Conservation (phyloP, 2,329 filamentous ascomycete genomes). For the Beauveria varroae region DNA sequence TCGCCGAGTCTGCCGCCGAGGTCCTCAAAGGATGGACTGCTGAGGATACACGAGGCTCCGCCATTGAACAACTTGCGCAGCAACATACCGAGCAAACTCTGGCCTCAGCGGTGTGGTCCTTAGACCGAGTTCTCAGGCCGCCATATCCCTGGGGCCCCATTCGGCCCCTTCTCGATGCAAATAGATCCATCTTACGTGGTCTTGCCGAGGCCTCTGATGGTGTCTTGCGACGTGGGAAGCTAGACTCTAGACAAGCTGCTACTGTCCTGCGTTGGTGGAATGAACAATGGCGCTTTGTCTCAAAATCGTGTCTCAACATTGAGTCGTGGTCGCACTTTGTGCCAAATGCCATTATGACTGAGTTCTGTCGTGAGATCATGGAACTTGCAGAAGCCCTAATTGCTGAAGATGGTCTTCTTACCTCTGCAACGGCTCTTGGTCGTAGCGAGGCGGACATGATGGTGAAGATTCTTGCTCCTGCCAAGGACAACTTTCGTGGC, state of each 20-base stretch:
- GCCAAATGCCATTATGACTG: constrained; percentile 72
- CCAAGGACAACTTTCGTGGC: constrained; percentile 47
- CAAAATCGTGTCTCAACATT: constrained; percentile 73
- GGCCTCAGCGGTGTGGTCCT: constrained; percentile 35
- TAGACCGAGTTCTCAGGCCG: constrained; percentile 27
- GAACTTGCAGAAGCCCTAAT: constrained; percentile 84
- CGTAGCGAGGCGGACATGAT: constrained; percentile 32
- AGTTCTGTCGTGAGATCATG: constrained; percentile 93
- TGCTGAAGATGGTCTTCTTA: constrained; percentile 75
- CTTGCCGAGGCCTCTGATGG: constrained; percentile 51
- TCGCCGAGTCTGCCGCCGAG: constrained; percentile 73
- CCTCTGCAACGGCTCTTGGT: constrained; percentile 46
- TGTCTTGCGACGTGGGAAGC: constrained; percentile 43
- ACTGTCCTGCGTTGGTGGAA: constrained; percentile 76
- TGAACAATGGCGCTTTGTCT: constrained; percentile 72
- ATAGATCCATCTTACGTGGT: constrained; percentile 47
- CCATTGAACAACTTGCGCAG: constrained; percentile 32
- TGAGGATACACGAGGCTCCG: constrained; percentile 43
- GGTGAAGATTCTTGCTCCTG: constrained; percentile 31
- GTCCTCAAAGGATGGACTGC: constrained; percentile 76
- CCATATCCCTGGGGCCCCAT: constrained; percentile 49
- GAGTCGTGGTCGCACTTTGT: constrained; percentile 74
- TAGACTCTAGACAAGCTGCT: constrained; percentile 54
- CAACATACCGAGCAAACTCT: constrained; percentile 33
- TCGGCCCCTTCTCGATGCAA: constrained; percentile 48